Conservation (phyloP, 129 eudicot genomes). For the Flaveria linearis region DNA sequence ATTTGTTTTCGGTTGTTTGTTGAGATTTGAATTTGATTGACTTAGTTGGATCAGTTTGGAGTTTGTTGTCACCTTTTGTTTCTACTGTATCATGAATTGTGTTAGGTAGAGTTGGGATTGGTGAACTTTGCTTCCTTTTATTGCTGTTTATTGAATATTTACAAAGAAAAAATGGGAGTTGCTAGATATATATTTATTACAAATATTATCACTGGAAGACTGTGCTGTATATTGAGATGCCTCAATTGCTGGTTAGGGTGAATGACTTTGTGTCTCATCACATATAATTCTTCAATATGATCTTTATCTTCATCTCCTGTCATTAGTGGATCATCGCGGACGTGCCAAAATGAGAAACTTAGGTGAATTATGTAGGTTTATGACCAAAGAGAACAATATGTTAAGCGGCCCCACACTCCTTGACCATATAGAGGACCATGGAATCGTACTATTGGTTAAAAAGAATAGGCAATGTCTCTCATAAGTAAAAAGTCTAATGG, state of each 20-base stretch:
- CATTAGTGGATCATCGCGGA: not conserved
- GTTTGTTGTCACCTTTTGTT: conserved; percentile 21
- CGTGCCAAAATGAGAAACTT: not conserved
- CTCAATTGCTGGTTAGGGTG: not conserved
- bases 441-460: not conserved
- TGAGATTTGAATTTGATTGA: conserved; percentile 1
- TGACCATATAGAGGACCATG: conserved; percentile 14
- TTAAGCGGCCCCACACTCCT: conserved; percentile 8
- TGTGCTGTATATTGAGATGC: conserved; percentile 1
- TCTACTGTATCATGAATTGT: conserved; percentile 5
- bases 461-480: not conserved
- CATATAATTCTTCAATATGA: not conserved
- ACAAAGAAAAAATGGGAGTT: no score
- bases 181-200: not conserved
- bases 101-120: not conserved
- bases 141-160: not conserved
- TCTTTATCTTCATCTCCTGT: not conserved
- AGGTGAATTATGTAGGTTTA: conserved; percentile 21
- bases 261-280: not conserved
- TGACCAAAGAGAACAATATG: not conserved
- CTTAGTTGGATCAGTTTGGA: conserved; percentile 21
- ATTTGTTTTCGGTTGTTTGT: not conserved
- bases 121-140: not conserved
- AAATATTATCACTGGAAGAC: not conserved
- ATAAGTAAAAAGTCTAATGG: not conserved